Evolutionary conservation across 805 yeast genomes (phyloP).

Genomic region (Schwanniomyces occidentalis): DNA sequence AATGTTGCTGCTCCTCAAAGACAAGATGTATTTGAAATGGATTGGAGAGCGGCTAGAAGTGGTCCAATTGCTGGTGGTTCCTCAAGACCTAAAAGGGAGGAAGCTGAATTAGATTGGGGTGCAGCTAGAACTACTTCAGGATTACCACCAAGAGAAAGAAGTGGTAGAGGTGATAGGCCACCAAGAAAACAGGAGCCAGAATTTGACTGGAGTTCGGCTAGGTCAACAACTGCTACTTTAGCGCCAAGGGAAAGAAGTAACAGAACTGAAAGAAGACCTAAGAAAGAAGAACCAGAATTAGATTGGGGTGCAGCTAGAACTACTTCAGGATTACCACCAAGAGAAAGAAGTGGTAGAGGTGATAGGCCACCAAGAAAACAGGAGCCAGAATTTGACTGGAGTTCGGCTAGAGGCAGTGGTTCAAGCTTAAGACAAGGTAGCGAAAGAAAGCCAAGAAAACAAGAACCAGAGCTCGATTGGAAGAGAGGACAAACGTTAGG

Average conservation of each 20-base stretch:
- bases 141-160: slow-evolving; percentile 39
- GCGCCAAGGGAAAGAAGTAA: slow-evolving; percentile 19
- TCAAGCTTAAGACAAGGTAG: slow-evolving; percentile 18
- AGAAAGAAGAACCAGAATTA: slow-evolving; percentile 39
- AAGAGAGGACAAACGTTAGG: slow-evolving; percentile 36
- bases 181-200: slow-evolving; percentile 53
- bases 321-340: slow-evolving; percentile 24
- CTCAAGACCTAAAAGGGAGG: slow-evolving; percentile 29
- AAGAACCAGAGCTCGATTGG: slow-evolving; percentile 37
- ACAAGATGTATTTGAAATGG: slow-evolving; percentile 44
- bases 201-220: slow-evolving; percentile 59
- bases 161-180: slow-evolving; percentile 29
- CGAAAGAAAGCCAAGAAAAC: slow-evolving; percentile 28
- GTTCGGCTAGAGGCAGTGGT: slow-evolving; percentile 28
- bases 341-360: slow-evolving; percentile 28
- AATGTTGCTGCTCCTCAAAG: slow-evolving; percentile 61
- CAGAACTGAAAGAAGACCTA: slow-evolving; percentile 27
- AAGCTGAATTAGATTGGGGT: slow-evolving; percentile 50
- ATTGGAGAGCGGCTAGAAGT: slow-evolving; percentile 41
- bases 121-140: slow-evolving; percentile 35
- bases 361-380: slow-evolving; percentile 20
- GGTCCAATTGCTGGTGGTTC: slow-evolving; percentile 24
- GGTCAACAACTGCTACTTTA: slow-evolving; percentile 27
- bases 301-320: slow-evolving; percentile 44
- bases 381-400: slow-evolving; percentile 28